Base-by-base conservation (phyloP, 2,329 filamentous ascomycete species). In the Penicillium sp. region DNA sequence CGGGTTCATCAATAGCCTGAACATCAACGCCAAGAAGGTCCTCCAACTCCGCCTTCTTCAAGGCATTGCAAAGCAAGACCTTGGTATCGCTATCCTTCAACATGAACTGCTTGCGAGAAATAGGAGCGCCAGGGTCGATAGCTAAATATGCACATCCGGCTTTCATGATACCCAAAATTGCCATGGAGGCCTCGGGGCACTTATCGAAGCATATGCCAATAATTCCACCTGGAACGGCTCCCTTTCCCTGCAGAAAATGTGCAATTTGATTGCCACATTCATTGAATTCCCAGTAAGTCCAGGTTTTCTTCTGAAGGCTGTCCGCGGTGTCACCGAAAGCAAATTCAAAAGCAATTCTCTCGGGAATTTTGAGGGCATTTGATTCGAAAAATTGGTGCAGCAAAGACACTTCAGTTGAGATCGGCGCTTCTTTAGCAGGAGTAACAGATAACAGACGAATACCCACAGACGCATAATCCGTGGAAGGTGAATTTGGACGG, bases 141-240 rank as follows among this genome's bases (percentile, higher is more conserved):
- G 91, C 90, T 14, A 96, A 79, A 69, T 92, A 95, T 1, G 87
- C 84, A 67, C 88, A 92, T 0, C 91, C 91, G 6, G 88, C 84
- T 69, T 96, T 96, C 30, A 95, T 74, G 50, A 94, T 86, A 1
- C 90, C 91, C 1, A 95, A 76, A 36, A 95, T 91, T 0, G 87
- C 82, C 63, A 94, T 90, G 35, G 90, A 92, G 0, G 90, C 91
- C 66, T 93, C 88, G 0, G 91, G 86, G 57, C 87, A 92, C 67
- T 96, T 96, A 52, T 91, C 85, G 64, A 95, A 95, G 66, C 88
- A 91, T 8, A 93, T 80, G 0, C 85, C 90, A 19, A 96, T 78
- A 4, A 92, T 84, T 26, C 76, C 76, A 0, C 89, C 87, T 0
- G 82, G 76, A 0, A 68, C 58, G 0, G 84, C 72, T 2, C 78